These are phyloP conservation scores for Avena eriantha DNA, from an alignment of 176 grass and related monocot genomes.

Conservation along the genomic window DNA sequence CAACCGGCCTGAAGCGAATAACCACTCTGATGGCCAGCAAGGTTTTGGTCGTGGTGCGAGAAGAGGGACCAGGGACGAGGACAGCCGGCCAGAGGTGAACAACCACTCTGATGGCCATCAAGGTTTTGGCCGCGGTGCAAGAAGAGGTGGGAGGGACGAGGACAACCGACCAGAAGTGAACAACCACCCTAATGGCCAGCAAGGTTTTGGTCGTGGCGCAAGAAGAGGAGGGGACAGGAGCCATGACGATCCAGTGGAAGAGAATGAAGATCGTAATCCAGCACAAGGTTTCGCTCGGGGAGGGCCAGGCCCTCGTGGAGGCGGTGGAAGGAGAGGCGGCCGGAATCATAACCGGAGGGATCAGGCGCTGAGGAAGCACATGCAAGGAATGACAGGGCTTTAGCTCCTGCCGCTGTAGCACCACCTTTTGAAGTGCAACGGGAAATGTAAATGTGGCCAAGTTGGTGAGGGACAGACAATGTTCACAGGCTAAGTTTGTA, in stretches of 20 bases:
- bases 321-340: slow-evolving; percentile 63
- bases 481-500: background rate
- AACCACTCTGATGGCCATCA: slow-evolving; percentile 35
- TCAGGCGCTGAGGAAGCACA: slow-evolving; percentile 77
- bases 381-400: slow-evolving; percentile 62
- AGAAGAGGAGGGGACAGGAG: slow-evolving; percentile 53
- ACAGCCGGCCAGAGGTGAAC: slow-evolving; percentile 5
- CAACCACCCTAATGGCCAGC: slow-evolving; percentile 2
- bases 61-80: background rate
- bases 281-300: slow-evolving; percentile 46
- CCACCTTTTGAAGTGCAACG: background rate
- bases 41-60: slow-evolving; percentile 52
- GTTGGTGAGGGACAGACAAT: slow-evolving; percentile 17
- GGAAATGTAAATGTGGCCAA: slow-evolving; percentile 43
- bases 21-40: slow-evolving; percentile 12
- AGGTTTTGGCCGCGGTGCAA: slow-evolving; percentile 53
- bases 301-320: slow-evolving; percentile 43
- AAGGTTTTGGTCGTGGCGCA: slow-evolving; percentile 47
- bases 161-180: slow-evolving; percentile 16
- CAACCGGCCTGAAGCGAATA: slow-evolving; percentile 15
- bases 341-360: slow-evolving; percentile 69
- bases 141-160: slow-evolving; percentile 47
- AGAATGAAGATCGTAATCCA: slow-evolving; percentile 33
- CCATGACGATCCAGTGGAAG: slow-evolving; percentile 36
- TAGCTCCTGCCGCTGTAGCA: slow-evolving; percentile 29